These are phyloP conservation scores for Flaveria floridana DNA, from an alignment of 140 eudicot species.

Conservation along the genomic window DNA sequence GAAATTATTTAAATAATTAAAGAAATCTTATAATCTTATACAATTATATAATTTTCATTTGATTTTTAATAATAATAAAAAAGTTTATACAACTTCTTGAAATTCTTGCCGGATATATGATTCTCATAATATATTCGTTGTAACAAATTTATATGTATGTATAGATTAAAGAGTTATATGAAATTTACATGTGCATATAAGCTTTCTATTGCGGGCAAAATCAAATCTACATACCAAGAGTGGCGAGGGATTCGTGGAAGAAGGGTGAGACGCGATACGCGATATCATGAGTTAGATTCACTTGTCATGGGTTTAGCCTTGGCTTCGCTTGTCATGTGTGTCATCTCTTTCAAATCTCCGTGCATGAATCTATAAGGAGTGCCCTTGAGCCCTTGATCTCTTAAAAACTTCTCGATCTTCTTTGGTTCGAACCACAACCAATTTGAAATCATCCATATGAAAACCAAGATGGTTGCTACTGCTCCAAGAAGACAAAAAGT, in stretches of 20 bases:
- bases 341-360: conserved; percentile 49
- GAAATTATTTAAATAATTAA: no score
- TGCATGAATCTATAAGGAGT: conserved; percentile 43
- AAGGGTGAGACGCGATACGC: conserved; percentile 38
- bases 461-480: neutral
- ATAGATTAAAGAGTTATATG: no score
- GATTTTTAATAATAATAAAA: no score
- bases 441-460: conserved; percentile 22
- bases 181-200: no score
- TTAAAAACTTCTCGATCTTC: conserved; percentile 43
- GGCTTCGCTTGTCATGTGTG: conserved; percentile 39
- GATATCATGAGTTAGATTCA: conserved; percentile 42
- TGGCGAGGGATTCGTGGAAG: conserved; percentile 20
- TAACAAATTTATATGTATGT: no score
- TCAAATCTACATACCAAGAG: conserved; percentile 10
- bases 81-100: no score
- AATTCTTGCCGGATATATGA: no score
- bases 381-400: conserved; percentile 50
- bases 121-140: no score
- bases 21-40: no score
- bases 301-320: conserved; percentile 53
- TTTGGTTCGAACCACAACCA: conserved; percentile 55
- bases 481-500: conserved; percentile 8
- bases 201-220: neutral
- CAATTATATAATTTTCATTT: no score